These are phyloP conservation scores for Drechslerella coelobrocha DNA, from an alignment of 2,329 filamentous ascomycete species.

Conservation along the genomic window DNA sequence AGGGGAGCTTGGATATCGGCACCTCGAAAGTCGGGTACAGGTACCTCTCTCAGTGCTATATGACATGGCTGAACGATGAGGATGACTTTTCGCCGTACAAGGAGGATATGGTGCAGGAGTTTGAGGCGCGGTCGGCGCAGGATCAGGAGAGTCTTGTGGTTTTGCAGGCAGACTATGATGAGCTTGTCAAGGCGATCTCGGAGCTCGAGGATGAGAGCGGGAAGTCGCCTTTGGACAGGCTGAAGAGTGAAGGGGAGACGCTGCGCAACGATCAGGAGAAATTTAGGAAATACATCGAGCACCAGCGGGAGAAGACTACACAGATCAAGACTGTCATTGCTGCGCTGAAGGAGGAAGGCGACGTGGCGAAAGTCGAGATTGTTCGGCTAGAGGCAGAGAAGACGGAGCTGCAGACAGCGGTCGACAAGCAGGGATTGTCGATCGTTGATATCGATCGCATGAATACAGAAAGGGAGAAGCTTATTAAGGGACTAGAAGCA, in stretches of 20 bases:
- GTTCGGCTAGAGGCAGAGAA: slow-evolving; percentile 83
- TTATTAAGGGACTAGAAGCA: slow-evolving; percentile 86
- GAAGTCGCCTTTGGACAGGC: slow-evolving; percentile 70
- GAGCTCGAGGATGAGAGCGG: slow-evolving; percentile 86
- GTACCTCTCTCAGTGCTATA: slow-evolving; percentile 87
- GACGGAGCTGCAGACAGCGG: slow-evolving; percentile 76
- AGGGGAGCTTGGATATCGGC: slow-evolving; percentile 79
- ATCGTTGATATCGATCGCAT: slow-evolving; percentile 99
- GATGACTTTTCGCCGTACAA: slow-evolving; percentile 78
- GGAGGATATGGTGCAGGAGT: slow-evolving; percentile 79
- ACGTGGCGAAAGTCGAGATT: slow-evolving; percentile 76
- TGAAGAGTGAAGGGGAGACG: slow-evolving; percentile 90
- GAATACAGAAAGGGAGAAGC: slow-evolving; percentile 89
- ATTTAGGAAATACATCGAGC: slow-evolving; percentile 91
- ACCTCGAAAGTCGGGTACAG: slow-evolving; percentile 93
- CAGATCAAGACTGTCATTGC: slow-evolving; percentile 84
- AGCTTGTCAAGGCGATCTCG: slow-evolving; percentile 82
- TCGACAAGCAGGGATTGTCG: slow-evolving; percentile 92
- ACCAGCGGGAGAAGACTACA: slow-evolving; percentile 81
- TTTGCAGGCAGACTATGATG: slow-evolving; percentile 83
- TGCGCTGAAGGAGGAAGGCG: slow-evolving; percentile 83
- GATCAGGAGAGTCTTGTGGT: slow-evolving; percentile 83
- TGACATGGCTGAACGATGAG: slow-evolving; percentile 91
- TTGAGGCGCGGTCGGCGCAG: slow-evolving; percentile 81
- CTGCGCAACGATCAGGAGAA: slow-evolving; percentile 93